A percentile compares a stretch with the other conserved stretches of the same genome.
phyloP scores from a whole-genome alignment of 2,329 filamentous ascomycete genomes.

The Penicillium occitanis region DNA sequence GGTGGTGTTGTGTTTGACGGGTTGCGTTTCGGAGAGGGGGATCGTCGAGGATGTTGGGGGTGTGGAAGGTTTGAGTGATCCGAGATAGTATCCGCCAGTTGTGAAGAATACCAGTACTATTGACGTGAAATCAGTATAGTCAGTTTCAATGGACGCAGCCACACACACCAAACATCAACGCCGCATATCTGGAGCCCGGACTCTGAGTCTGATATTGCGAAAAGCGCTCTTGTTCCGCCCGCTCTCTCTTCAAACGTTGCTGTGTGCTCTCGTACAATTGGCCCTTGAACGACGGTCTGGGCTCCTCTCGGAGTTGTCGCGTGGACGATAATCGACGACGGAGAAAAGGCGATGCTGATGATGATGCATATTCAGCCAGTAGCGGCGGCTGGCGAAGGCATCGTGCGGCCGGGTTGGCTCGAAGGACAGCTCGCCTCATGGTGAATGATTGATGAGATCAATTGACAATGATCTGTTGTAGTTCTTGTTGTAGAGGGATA shows the following conservation, averaged over 20 bases:
- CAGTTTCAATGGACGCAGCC: not conserved
- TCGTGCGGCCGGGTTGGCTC: constrained; percentile 6
- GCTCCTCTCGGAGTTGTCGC: constrained; percentile 24
- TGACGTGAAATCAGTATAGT: constrained; percentile 17
- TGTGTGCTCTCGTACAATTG: constrained; percentile 64
- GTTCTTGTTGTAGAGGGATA: not conserved
- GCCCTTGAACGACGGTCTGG: constrained; percentile 55
- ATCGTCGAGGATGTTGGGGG: constrained; percentile 57
- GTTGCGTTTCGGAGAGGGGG: constrained; percentile 49
- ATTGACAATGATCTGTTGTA: not conserved
- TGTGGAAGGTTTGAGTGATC: constrained; percentile 50
- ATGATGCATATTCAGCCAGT: not conserved
- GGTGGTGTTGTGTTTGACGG: constrained; percentile 57
- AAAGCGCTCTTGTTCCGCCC: constrained; percentile 56
- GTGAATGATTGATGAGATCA: not conserved
- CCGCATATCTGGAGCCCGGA: constrained; percentile 39
- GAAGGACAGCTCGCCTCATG: constrained; percentile 18
- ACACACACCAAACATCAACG: constrained; percentile 38
- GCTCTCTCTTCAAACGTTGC: constrained; percentile 58
- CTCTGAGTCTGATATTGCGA: constrained; percentile 46
- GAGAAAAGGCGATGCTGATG: not conserved
- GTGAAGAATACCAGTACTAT: constrained; percentile 54
- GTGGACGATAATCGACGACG: constrained; percentile 12
- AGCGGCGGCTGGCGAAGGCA: constrained; percentile 3
- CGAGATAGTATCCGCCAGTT: constrained; percentile 57